Percentiles rank a stretch among this genome's conserved stretches.
Evolutionary conservation across 371 early-diverging fungal species (phyloP).

Genomic region (Mucor sp.): DNA sequence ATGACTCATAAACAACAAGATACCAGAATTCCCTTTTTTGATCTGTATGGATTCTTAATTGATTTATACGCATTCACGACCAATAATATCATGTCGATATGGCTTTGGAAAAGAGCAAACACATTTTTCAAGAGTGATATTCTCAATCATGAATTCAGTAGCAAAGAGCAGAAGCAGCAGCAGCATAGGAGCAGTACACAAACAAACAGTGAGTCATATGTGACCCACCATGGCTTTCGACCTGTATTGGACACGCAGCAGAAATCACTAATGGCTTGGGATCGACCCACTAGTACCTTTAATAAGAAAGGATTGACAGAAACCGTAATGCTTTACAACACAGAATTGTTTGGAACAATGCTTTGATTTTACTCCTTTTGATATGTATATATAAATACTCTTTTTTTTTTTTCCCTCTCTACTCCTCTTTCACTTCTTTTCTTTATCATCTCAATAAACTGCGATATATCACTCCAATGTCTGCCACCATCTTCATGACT

Average conservation of each 20-base stretch:
- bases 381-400: not conserved
- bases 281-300: not conserved
- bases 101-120: conserved; percentile 15
- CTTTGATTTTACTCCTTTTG: not conserved
- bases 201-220: conserved; percentile 1
- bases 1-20: not conserved
- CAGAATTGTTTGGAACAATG: conserved; percentile 15
- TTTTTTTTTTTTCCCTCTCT: no score
- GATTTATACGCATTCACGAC: conserved; percentile 10
- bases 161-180: not conserved
- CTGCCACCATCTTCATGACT: not conserved
- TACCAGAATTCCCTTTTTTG: conserved; percentile 7
- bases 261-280: conserved; percentile 17
- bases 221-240: not conserved
- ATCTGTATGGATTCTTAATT: conserved; percentile 1
- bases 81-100: conserved; percentile 14
- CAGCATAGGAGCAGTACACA: not conserved
- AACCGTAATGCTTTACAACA: conserved; percentile 6
- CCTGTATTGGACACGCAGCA: conserved; percentile 13
- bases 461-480: not conserved
- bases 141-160: not conserved
- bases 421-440: not conserved
- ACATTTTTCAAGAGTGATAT: conserved; percentile 15
- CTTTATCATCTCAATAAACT: not conserved
- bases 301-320: conserved; percentile 13